These are phyloP conservation scores for Exophiala viscosa DNA, from an alignment of 2,329 filamentous ascomycete species.

Conservation along the genomic window DNA sequence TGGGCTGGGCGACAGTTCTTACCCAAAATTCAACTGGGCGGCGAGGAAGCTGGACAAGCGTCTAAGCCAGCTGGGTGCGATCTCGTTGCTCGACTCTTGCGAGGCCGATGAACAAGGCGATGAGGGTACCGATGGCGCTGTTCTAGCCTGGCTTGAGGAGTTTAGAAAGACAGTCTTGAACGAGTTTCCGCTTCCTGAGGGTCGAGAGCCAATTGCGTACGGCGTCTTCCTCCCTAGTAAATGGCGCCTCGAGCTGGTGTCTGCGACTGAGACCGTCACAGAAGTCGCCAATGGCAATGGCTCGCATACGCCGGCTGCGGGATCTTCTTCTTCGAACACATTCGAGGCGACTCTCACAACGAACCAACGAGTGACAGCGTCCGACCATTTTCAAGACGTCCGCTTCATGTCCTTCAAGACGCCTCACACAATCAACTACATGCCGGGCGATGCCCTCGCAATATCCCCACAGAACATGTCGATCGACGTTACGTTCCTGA, in stretches of 20 bases:
- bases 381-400: constrained; percentile 88
- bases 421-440: constrained; percentile 46
- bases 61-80: constrained; percentile 76
- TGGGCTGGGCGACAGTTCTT: constrained; percentile 91
- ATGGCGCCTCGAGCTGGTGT: constrained; percentile 9
- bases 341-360: constrained; percentile 56
- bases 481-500: constrained; percentile 71
- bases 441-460: constrained; percentile 73
- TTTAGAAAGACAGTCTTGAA: constrained; percentile 65
- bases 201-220: constrained; percentile 34
- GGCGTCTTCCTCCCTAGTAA: constrained; percentile 22
- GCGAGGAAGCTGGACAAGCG: constrained; percentile 83
- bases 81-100: constrained; percentile 69
- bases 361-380: constrained; percentile 73
- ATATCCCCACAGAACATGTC: constrained; percentile 87
- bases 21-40: constrained; percentile 94
- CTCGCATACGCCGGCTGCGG: constrained; percentile 32
- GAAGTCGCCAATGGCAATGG: constrained; percentile 7
- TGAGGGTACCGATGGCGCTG: constrained; percentile 81
- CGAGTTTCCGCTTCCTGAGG: constrained; percentile 67
- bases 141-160: constrained; percentile 70
- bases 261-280: background rate
- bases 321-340: constrained; percentile 57
- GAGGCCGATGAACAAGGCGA: constrained; percentile 93
- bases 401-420: constrained; percentile 66